Base-by-base conservation (phyloP, 768 basidiomycete genomes). In the Tylopilus subfusipes region DNA sequence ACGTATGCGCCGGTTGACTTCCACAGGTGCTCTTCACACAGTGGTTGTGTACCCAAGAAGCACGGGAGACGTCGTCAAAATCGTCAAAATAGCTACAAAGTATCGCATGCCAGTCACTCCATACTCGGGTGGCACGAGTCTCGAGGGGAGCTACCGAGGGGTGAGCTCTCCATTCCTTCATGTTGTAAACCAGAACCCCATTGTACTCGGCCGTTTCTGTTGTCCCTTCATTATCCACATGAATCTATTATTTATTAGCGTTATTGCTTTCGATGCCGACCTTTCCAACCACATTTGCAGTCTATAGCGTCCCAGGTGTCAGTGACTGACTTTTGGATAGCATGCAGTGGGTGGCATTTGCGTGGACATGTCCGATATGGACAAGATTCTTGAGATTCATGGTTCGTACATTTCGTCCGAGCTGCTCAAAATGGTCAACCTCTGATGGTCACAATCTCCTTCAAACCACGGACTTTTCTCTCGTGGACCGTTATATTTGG, bases 51-150 rank as follows among this genome's bases (percentile, higher is more conserved):
- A 82, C 61, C 86, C 86, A 0, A 61, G 69, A 18, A 79, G 76
- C 24, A 94, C 93, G 0, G 87, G 90, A 57, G 92, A 96, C 60
- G 90, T 96, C 1, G 85, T 86, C 38, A 78, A 81, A 59, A 78
- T 93, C 45, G 86, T 95, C 45, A 82, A 86, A 54, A 78, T 88
- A 43, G 88, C 93, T 3, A 79, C 77, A 38, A 85, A 85, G 68
- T 86, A 85, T 71, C 76, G 75, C 25, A 86, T 94, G 73, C 93
- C 93, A 0, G 70, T 95, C 21, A 82, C 81, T 1, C 81, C 91
- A 3, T 93, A 86, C 68, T 84, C 85, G 0, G 93, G 90, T 11
- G 93, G 86, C 2, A 95, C 93, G 0, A 84, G 81, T 61, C 68
- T 95, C 22, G 93, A 94, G 65, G 91, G 91, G 0, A 86, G 91